Evolutionary conservation across 2,329 filamentous ascomycete genomes (phyloP).

Genomic region (Fusarium avenaceum): DNA sequence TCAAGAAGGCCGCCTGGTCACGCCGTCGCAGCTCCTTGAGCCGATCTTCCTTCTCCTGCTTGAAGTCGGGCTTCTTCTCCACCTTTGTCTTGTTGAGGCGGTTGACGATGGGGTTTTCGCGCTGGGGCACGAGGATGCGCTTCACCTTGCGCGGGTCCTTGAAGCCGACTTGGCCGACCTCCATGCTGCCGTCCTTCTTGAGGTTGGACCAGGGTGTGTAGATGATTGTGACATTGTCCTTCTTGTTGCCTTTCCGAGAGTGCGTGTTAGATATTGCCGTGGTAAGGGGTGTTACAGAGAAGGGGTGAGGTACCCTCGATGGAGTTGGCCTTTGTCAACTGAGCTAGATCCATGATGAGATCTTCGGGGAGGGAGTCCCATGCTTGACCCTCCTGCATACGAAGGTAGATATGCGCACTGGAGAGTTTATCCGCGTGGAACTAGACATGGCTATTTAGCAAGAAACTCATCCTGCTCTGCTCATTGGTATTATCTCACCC

Average conservation of each 20-base stretch:
- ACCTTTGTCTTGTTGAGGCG: slow-evolving; percentile 97
- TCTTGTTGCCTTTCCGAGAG: slow-evolving; percentile 83
- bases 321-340: slow-evolving; percentile 98
- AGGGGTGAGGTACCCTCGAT: slow-evolving; percentile 78
- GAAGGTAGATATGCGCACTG: slow-evolving; percentile 95
- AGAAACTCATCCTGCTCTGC: slow-evolving; percentile 1
- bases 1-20: slow-evolving; percentile 74
- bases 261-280: not conserved
- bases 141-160: slow-evolving; percentile 88
- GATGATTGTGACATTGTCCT: slow-evolving; percentile 95
- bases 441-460: slow-evolving; percentile 58
- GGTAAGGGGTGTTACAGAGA: not conserved
- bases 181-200: slow-evolving; percentile 96
- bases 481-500: slow-evolving; percentile 36
- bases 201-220: slow-evolving; percentile 99
- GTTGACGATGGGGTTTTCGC: slow-evolving; percentile 94
- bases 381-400: slow-evolving; percentile 79
- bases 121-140: slow-evolving; percentile 80
- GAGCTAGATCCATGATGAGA: slow-evolving; percentile 89
- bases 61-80: slow-evolving; percentile 87
- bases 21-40: slow-evolving; percentile 77
- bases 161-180: slow-evolving; percentile 93
- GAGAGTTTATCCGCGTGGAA: slow-evolving; percentile 99
- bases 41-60: slow-evolving; percentile 83
- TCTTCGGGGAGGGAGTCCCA: slow-evolving; percentile 86